Evolutionary conservation across 805 yeast species (phyloP).

Genomic region (Lipomyces oligophaga): DNA sequence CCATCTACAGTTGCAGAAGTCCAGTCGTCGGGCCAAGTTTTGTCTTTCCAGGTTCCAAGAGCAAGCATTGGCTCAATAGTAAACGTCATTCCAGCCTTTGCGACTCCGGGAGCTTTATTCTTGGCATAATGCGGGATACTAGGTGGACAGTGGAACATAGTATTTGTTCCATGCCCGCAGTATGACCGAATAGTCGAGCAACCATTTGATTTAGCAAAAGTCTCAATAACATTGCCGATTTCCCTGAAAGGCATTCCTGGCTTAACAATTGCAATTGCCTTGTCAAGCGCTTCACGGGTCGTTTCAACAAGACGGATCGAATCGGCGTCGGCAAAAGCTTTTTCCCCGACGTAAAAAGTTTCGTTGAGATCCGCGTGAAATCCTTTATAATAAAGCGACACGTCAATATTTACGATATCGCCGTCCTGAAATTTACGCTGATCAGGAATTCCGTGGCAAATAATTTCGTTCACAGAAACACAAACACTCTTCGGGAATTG

Average conservation of each 20-base stretch:
- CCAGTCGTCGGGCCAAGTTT: conserved; percentile 97
- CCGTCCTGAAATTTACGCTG: conserved; percentile 83
- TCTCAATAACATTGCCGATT: conserved; percentile 83
- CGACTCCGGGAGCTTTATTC: conserved; percentile 88
- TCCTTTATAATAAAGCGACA: conserved; percentile 79
- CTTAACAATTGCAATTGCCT: conserved; percentile 78
- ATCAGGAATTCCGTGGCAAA: conserved; percentile 98
- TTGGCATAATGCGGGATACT: conserved; percentile 90
- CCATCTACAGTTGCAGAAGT: conserved; percentile 92
- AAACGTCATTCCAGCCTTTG: conserved; percentile 93
- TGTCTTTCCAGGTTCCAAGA: conserved; percentile 74
- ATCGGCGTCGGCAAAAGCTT: conserved; percentile 72
- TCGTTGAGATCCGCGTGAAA: conserved; percentile 93
- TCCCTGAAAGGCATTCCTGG: conserved; percentile 89
- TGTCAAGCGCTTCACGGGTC: conserved; percentile 79
- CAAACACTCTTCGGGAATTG: conserved; percentile 90
- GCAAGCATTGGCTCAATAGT: conserved; percentile 98
- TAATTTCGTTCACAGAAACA: conserved; percentile 89
- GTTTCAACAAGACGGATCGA: conserved; percentile 88
- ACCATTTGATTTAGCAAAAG: conserved; percentile 70
- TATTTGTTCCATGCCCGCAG: conserved; percentile 91
- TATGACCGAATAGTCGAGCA: conserved; percentile 86
- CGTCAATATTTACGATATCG: conserved; percentile 88
- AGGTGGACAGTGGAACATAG: conserved; percentile 86
- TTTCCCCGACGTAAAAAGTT: conserved; percentile 93